Evolutionary conservation across 2,329 filamentous ascomycete species (phyloP).

Genomic region (Xylariaceae sp.): DNA sequence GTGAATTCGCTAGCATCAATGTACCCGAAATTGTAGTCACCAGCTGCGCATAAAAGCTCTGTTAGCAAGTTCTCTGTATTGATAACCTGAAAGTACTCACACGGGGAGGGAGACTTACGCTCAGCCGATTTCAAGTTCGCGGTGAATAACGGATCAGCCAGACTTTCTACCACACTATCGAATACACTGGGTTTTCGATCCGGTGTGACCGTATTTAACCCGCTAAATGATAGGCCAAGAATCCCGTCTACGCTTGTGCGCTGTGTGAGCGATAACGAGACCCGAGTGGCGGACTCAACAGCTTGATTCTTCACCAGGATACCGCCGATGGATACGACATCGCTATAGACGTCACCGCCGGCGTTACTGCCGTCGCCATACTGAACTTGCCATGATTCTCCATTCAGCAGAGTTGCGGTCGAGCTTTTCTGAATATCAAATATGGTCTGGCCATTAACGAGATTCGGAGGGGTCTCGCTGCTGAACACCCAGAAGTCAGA

Average conservation of each 20-base stretch:
- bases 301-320: conserved; percentile 40
- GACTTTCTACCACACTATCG: conserved; percentile 34
- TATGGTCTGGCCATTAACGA: conserved; percentile 38
- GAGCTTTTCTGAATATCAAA: conserved; percentile 40
- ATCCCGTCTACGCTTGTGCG: conserved; percentile 40
- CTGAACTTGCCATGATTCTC: conserved; percentile 39
- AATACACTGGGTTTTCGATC: conserved; percentile 42
- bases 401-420: conserved; percentile 36
- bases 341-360: conserved; percentile 41
- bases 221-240: conserved; percentile 42
- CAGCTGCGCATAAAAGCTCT: conserved; percentile 20
- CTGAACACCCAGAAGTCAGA: conserved; percentile 48
- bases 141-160: conserved; percentile 51
- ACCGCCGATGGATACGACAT: conserved; percentile 41
- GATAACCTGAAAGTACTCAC: not conserved
- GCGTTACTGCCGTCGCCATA: conserved; percentile 44
- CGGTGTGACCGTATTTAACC: conserved; percentile 42
- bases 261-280: conserved; percentile 39
- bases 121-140: conserved; percentile 40
- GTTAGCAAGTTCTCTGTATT: conserved; percentile 5
- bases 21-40: conserved; percentile 39
- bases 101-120: conserved; percentile 25
- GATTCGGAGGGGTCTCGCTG: conserved; percentile 30
- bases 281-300: conserved; percentile 40
- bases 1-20: conserved; percentile 56